phyloP scores from a whole-genome alignment of 164 flowering plant species.

The Pachysandra terminalis region DNA sequence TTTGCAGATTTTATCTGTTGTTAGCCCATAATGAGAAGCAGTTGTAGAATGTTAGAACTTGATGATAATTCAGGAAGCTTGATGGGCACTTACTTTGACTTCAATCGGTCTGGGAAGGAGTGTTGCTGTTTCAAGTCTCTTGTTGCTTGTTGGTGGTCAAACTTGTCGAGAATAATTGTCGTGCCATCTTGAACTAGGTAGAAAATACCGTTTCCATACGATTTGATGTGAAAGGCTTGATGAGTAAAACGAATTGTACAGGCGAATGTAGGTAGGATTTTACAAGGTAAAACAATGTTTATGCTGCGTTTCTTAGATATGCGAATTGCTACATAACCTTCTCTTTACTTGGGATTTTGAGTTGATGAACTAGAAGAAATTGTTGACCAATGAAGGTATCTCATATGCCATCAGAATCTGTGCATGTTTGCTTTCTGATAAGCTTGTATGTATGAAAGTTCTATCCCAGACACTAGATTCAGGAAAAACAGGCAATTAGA shows the following conservation, averaged over 20 bases:
- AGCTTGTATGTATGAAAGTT: no score
- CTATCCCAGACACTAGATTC: no score
- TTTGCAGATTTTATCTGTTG: conserved; percentile 44
- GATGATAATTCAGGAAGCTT: background rate
- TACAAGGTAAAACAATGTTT: no score
- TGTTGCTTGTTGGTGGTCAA: background rate
- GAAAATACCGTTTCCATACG: background rate
- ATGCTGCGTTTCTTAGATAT: no score
- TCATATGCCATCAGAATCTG: background rate
- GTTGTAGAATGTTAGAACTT: conserved; percentile 4
- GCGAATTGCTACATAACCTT: no score
- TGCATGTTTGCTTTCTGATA: background rate
- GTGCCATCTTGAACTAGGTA: background rate
- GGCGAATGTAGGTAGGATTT: background rate
- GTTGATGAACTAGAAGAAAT: no score
- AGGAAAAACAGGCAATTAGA: no score
- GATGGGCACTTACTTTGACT: background rate
- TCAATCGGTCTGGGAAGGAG: background rate
- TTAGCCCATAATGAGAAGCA: conserved; percentile 18
- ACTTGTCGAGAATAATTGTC: background rate
- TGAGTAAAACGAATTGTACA: no score
- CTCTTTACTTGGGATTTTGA: no score
- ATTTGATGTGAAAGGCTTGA: background rate
- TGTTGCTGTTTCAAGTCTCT: background rate
- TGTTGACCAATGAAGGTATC: no score